These are phyloP conservation scores for Leucoagaricus sp. DNA, from an alignment of 1,284 basidiomycete species.

Conservation along the genomic window DNA sequence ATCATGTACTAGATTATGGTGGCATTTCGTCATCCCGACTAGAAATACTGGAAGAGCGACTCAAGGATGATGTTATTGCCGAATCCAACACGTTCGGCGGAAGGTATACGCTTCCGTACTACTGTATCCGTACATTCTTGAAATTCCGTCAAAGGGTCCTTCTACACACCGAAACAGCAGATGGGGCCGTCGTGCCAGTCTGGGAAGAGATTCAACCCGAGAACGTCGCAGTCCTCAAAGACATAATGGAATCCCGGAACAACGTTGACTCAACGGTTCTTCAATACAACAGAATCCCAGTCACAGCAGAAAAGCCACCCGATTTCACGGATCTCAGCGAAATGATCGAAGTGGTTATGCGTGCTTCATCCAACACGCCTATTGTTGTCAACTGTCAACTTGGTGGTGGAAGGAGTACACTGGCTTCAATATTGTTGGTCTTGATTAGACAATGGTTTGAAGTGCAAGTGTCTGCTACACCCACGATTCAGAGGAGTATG, in stretches of 20 bases:
- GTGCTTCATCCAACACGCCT: constrained; percentile 73
- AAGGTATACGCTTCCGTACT: constrained; percentile 43
- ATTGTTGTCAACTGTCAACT: constrained; percentile 98
- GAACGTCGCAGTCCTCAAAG: constrained; percentile 85
- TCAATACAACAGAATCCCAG: constrained; percentile 84
- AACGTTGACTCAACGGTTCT: constrained; percentile 59
- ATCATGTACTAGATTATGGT: constrained; percentile 70
- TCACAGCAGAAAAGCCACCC: constrained; percentile 81
- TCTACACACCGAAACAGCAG: constrained; percentile 87
- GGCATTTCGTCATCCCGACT: constrained; percentile 89
- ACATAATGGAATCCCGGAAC: constrained; percentile 78
- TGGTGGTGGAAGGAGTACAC: constrained; percentile 90
- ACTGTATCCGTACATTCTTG: neutral
- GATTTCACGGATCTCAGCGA: constrained; percentile 72
- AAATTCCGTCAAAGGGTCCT: constrained; percentile 55
- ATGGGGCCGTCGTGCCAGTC: constrained; percentile 89
- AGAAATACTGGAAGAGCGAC: constrained; percentile 89
- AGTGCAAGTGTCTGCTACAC: constrained; percentile 31
- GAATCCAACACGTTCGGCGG: constrained; percentile 87
- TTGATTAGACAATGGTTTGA: constrained; percentile 89
- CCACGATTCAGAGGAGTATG: constrained; percentile 40
- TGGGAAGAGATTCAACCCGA: constrained; percentile 91
- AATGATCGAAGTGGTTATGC: constrained; percentile 82
- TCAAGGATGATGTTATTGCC: constrained; percentile 86
- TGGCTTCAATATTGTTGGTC: constrained; percentile 84